A percentile compares a stretch with the other conserved stretches of the same genome.
phyloP scores from a whole-genome alignment of 202 grass and related monocot genomes.

The Bolboschoenoplectus hybrid region DNA sequence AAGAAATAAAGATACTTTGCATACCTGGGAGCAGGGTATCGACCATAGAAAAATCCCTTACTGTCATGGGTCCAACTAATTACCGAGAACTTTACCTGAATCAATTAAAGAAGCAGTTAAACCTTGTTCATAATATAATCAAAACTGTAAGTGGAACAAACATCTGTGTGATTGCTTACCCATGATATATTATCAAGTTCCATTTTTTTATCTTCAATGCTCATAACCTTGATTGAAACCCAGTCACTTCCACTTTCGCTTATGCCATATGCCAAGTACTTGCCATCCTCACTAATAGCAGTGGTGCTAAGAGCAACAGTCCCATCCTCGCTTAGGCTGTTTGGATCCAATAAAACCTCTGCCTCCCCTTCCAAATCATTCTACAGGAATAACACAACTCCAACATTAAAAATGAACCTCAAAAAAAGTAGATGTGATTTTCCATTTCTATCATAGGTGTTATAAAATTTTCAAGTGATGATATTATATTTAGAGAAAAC shows the following conservation, averaged over 20 bases:
- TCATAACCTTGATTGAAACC: constrained; percentile 79
- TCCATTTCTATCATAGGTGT: background rate
- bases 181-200: constrained; percentile 74
- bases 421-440: background rate
- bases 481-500: background rate
- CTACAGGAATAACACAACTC: constrained; percentile 43
- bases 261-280: constrained; percentile 85
- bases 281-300: constrained; percentile 77
- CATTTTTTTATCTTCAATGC: constrained; percentile 57
- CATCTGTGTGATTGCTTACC: constrained; percentile 48
- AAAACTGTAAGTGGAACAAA: background rate
- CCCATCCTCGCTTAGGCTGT: constrained; percentile 81
- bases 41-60: constrained; percentile 93
- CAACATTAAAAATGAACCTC: background rate
- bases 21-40: constrained; percentile 85
- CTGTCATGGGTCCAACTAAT: constrained; percentile 87
- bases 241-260: constrained; percentile 95
- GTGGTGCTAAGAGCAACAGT: constrained; percentile 67
- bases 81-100: constrained; percentile 91
- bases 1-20: background rate
- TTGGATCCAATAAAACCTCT: constrained; percentile 84
- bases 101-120: background rate
- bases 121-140: background rate
- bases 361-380: constrained; percentile 60
- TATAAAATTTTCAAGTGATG: background rate